phyloP scores from a whole-genome alignment of 768 basidiomycete genomes.

The Boletus tomentosulus region DNA sequence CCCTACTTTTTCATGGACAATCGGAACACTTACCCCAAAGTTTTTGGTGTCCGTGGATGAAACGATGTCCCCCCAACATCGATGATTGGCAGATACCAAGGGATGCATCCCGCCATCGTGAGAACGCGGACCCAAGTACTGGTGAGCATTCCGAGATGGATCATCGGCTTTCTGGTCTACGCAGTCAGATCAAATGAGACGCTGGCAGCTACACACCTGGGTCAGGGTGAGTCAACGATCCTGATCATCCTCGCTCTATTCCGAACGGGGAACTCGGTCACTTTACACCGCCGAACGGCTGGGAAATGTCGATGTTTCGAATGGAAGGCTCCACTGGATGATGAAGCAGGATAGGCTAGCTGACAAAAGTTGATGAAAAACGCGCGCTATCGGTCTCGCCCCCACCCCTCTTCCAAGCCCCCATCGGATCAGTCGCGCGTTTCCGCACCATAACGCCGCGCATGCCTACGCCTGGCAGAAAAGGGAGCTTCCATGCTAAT shows the following conservation, averaged over 20 bases:
- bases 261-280: neutral
- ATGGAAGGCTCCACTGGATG: neutral
- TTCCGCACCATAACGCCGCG: neutral
- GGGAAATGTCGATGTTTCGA: neutral
- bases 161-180: neutral
- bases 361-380: neutral
- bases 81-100: neutral
- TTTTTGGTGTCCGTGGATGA: neutral
- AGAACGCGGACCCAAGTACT: neutral
- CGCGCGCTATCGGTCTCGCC: neutral
- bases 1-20: neutral
- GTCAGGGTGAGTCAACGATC: neutral
- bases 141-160: neutral
- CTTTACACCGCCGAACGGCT: neutral
- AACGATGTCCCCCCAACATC: neutral
- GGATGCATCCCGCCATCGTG: neutral
- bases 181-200: neutral
- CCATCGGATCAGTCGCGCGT: neutral
- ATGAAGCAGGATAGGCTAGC: neutral
- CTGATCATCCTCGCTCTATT: neutral
- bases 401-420: neutral
- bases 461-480: neutral
- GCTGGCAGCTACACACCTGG: neutral
- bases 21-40: neutral
- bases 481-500: conserved; percentile 12